Percentiles rank a stretch among this genome's conserved stretches.
Conservation (phyloP, 2,329 filamentous ascomycete genomes). For the Ustulina deusta region DNA sequence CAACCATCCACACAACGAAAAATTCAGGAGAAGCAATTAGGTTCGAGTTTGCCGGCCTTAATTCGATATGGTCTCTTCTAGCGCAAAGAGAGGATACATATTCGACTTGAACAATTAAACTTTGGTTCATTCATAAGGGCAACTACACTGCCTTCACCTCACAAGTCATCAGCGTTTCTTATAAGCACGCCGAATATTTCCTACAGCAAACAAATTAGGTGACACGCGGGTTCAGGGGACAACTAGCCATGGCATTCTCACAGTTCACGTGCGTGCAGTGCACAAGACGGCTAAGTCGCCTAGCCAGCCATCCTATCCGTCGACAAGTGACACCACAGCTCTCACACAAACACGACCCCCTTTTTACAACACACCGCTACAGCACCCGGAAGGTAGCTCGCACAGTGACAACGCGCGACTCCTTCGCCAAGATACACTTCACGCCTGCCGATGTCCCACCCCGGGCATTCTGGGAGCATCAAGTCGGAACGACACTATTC, state of each 20-base stretch:
- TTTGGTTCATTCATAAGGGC: background rate
- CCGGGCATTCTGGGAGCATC: conserved; percentile 45
- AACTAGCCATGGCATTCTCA: conserved; percentile 28
- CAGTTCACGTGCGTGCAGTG: conserved; percentile 31
- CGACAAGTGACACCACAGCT: conserved; percentile 11
- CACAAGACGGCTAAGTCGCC: conserved; percentile 25
- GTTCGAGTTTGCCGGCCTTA: background rate
- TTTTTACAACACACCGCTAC: conserved; percentile 9
- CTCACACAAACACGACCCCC: conserved; percentile 14
- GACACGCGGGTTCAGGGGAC: too few species aligned
- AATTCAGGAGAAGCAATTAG: background rate
- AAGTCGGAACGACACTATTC: conserved; percentile 29
- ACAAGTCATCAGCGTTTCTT: background rate
- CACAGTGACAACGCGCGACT: conserved; percentile 14
- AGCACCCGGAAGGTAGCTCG: background rate
- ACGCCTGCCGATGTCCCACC: conserved; percentile 47
- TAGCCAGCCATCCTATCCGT: background rate
- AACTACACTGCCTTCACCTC: background rate
- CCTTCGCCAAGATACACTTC: conserved; percentile 44
- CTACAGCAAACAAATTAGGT: background rate
- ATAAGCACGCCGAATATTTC: background rate
- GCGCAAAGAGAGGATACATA: background rate
- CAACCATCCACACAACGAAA: background rate
- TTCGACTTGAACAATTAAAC: background rate
- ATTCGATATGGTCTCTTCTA: background rate